These are phyloP conservation scores for Ambrosiella xylebori DNA, from an alignment of 2,329 filamentous ascomycete species.

Conservation along the genomic window DNA sequence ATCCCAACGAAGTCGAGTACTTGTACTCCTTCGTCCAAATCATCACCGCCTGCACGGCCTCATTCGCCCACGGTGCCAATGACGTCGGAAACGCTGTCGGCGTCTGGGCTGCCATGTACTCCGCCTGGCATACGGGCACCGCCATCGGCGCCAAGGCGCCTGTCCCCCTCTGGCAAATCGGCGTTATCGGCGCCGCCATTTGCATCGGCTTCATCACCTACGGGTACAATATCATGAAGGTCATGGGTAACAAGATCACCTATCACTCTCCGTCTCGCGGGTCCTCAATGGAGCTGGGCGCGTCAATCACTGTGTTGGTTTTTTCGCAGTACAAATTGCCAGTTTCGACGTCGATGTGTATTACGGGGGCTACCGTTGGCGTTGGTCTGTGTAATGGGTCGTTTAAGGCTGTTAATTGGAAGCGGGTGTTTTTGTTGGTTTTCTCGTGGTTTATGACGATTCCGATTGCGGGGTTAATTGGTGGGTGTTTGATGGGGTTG, in stretches of 20 bases:
- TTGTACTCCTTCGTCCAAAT: conserved; percentile 50
- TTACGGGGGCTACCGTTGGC: conserved; percentile 62
- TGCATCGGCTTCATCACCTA: conserved; percentile 55
- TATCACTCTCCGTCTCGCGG: conserved; percentile 42
- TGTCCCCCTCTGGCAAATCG: conserved; percentile 62
- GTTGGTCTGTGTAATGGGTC: conserved; percentile 63
- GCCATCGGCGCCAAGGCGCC: conserved; percentile 43
- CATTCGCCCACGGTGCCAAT: conserved; percentile 61
- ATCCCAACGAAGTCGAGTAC: conserved; percentile 54
- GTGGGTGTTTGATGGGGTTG: conserved; percentile 25
- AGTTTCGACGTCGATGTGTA: conserved; percentile 64
- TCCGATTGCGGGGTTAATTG: conserved; percentile 26
- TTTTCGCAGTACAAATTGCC: conserved; percentile 61
- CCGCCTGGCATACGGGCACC: conserved; percentile 46
- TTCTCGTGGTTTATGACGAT: conserved; percentile 40
- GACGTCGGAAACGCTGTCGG: conserved; percentile 58
- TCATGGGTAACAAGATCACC: conserved; percentile 70
- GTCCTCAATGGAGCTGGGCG: conserved; percentile 65
- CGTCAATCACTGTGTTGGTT: conserved; percentile 57
- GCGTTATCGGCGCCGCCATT: conserved; percentile 46
- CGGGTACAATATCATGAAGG: conserved; percentile 74
- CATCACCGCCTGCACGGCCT: conserved; percentile 52
- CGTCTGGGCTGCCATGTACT: conserved; percentile 53
- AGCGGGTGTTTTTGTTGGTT: conserved; percentile 50
- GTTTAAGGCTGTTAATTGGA: conserved; percentile 56